A percentile compares a stretch with the other conserved stretches of the same genome.
These are phyloP conservation scores for Neofusicoccum umdonicola DNA, from an alignment of 2,329 filamentous ascomycete species.

Conservation along the genomic window DNA sequence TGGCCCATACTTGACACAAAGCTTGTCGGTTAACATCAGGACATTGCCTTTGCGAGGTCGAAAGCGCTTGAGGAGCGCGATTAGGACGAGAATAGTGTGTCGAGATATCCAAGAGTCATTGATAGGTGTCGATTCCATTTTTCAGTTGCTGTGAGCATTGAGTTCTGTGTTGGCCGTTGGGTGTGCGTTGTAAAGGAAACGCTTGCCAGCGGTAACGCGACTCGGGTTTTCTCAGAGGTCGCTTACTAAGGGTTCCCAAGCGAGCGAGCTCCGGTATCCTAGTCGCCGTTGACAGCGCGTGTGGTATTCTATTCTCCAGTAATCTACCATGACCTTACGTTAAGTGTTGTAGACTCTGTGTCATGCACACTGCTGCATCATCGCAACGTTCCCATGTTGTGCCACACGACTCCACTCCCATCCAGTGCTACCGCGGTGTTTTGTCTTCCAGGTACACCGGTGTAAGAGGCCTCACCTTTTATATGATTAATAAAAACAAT, in stretches of 20 bases:
- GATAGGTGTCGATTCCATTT: not conserved
- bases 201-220: not conserved
- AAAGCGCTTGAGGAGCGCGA: not conserved
- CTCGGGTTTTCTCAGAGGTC: not conserved
- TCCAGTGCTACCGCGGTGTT: no score
- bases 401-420: no score
- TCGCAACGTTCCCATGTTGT: no score
- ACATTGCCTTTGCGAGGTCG: not conserved
- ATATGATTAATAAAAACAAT: no score
- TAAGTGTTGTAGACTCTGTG: no score
- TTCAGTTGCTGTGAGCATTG: not conserved
- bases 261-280: no score
- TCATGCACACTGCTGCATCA: no score
- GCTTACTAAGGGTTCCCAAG: not conserved
- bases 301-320: no score
- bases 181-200: not conserved
- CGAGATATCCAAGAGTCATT: not conserved
- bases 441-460: no score
- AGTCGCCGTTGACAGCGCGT: no score
- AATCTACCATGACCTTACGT: no score
- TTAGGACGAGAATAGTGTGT: not conserved
- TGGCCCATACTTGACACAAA: conserved; percentile 34
- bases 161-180: not conserved
- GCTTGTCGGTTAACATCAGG: not conserved
- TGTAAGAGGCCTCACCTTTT: no score